Evolutionary conservation across 2,329 filamentous ascomycete genomes (phyloP).

Genomic region (Paecilomyces sp.): DNA sequence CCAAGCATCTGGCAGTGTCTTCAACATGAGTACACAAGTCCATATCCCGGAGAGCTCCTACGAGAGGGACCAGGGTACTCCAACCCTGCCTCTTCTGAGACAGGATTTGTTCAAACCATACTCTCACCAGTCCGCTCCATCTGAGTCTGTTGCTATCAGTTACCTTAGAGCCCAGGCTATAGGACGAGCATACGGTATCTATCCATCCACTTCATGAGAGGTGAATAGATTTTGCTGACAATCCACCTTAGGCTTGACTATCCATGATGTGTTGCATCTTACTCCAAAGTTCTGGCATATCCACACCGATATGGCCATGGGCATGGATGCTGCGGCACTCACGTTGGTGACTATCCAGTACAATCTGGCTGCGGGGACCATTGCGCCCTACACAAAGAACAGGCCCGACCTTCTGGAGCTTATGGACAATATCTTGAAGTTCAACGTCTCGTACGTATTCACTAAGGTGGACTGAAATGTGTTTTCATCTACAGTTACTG

Average conservation of each 20-base stretch:
- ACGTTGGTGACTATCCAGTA: slow-evolving; percentile 12
- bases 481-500: not conserved
- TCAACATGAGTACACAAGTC: not conserved
- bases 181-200: not conserved
- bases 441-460: slow-evolving; percentile 13
- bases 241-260: slow-evolving; percentile 1
- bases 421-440: slow-evolving; percentile 10
- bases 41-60: not conserved
- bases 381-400: slow-evolving; percentile 8
- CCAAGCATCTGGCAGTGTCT: not conserved
- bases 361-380: slow-evolving; percentile 13
- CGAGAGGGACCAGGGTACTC: not conserved
- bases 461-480: not conserved
- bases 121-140: not conserved
- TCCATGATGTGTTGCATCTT: slow-evolving; percentile 3
- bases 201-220: not conserved
- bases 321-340: slow-evolving; percentile 90
- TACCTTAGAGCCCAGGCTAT: not conserved
- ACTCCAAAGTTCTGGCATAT: slow-evolving; percentile 6
- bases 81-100: not conserved
- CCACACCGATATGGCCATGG: slow-evolving; percentile 50
- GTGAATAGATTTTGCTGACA: not conserved
- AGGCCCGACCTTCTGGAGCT: slow-evolving; percentile 10
- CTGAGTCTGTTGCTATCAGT: not conserved
- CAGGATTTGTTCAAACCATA: not conserved